A percentile compares a stretch with the other conserved stretches of the same genome.
Evolutionary conservation across 2,329 filamentous ascomycete species (phyloP).

Genomic region (Plenodomus lindquistii): DNA sequence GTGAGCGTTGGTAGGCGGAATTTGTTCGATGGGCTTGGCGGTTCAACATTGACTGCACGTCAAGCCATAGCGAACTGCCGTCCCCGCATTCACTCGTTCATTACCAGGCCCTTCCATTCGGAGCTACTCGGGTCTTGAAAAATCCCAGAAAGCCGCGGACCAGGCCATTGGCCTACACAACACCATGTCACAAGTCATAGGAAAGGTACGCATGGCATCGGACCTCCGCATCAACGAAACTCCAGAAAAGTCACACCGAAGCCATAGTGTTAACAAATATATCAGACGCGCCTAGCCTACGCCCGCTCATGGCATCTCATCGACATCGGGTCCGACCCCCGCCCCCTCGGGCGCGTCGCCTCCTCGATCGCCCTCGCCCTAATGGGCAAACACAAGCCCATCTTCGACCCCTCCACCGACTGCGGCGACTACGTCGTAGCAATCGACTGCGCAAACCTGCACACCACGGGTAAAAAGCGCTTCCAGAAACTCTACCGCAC

Average conservation of each 20-base stretch:
- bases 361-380: conserved; percentile 83
- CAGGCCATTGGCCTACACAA: conserved; percentile 27
- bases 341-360: conserved; percentile 87
- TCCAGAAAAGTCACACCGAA: not conserved
- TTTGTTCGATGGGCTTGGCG: conserved; percentile 21
- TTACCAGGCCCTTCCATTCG: not conserved
- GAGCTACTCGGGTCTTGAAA: not conserved
- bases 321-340: conserved; percentile 67
- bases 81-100: not conserved
- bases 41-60: conserved; percentile 10
- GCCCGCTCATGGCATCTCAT: conserved; percentile 90
- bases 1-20: conserved; percentile 7
- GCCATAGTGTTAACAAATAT: conserved; percentile 1
- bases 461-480: conserved; percentile 89
- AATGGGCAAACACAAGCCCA: conserved; percentile 99
- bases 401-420: conserved; percentile 95
- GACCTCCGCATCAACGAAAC: conserved; percentile 22
- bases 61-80: conserved; percentile 9
- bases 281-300: conserved; percentile 98
- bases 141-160: not conserved
- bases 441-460: conserved; percentile 81
- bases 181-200: conserved; percentile 78
- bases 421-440: conserved; percentile 99
- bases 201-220: conserved; percentile 61
- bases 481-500: conserved; percentile 95